A percentile compares a stretch with the other conserved stretches of the same genome.
phyloP scores from a whole-genome alignment of 2,329 filamentous ascomycete species.

The Hypoxylon sp. region DNA sequence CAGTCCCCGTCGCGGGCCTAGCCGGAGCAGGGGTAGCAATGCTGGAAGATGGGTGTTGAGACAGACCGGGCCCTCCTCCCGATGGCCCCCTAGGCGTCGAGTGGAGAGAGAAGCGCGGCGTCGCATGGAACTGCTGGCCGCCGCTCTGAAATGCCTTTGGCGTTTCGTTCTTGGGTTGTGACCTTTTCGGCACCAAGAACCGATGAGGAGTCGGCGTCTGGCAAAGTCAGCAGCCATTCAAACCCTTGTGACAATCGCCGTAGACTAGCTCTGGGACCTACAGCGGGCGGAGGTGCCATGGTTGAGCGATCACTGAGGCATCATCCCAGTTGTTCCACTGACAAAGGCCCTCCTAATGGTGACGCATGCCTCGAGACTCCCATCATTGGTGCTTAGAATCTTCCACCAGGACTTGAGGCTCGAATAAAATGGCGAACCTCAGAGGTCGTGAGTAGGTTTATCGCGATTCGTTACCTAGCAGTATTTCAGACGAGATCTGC shows the following conservation, averaged over 20 bases:
- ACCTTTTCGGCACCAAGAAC: conserved; percentile 51
- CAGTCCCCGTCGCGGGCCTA: conserved; percentile 31
- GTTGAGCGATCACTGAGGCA: conserved; percentile 6
- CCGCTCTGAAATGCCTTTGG: conserved; percentile 46
- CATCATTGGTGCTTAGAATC: conserved; percentile 17
- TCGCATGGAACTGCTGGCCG: conserved; percentile 51
- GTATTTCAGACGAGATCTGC: neutral
- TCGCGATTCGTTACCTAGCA: neutral
- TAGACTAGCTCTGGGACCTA: conserved; percentile 27
- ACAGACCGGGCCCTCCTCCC: neutral
- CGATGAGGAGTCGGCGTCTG: conserved; percentile 52
- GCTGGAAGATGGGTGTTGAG: conserved; percentile 37
- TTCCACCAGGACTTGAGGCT: neutral
- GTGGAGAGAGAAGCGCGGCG: conserved; percentile 51
- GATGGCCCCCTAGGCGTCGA: conserved; percentile 46
- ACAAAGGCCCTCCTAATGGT: neutral
- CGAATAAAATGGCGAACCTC: neutral
- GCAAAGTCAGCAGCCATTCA: neutral
- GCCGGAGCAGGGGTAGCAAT: conserved; percentile 23
- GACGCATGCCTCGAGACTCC: conserved; percentile 18
- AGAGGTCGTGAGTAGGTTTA: neutral
- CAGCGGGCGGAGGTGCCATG: conserved; percentile 47
- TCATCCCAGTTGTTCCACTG: neutral
- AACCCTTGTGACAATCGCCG: neutral
- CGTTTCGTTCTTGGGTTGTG: conserved; percentile 46